A percentile compares a stretch with the other conserved stretches of the same genome.
Conservation (phyloP, 129 eudicot genomes). For the Artemisia argyi region DNA sequence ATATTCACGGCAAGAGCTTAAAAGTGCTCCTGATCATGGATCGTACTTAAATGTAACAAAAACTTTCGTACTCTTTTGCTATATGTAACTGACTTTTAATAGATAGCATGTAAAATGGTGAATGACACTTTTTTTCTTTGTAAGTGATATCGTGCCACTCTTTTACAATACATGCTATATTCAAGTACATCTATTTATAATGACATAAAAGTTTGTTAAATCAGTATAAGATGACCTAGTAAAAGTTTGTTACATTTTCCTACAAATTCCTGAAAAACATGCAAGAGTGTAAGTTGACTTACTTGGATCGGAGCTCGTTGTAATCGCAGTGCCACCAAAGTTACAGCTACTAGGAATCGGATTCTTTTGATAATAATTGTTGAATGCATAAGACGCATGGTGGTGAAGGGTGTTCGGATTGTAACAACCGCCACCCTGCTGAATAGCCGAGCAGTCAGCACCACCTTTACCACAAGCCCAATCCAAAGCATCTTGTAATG, state of each 20-base stretch:
- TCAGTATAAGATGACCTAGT: background rate
- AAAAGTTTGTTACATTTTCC: background rate
- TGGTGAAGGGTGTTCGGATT: constrained; percentile 61
- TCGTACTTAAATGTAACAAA: too few species aligned
- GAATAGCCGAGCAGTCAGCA: constrained; percentile 79
- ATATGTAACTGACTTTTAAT: too few species aligned
- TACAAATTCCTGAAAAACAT: background rate
- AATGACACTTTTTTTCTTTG: too few species aligned
- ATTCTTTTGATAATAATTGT: constrained; percentile 81
- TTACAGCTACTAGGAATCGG: constrained; percentile 92
- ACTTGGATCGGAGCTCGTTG: constrained; percentile 91
- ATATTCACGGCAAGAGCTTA: too few species aligned
- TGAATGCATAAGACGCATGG: constrained; percentile 95
- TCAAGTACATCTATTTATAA: too few species aligned
- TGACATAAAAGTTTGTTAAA: background rate
- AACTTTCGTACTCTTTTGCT: too few species aligned
- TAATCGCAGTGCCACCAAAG: constrained; percentile 88
- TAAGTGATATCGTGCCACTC: too few species aligned
- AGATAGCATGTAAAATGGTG: too few species aligned
- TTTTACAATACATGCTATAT: too few species aligned
- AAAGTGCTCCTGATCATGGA: too few species aligned
- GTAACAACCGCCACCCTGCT: constrained; percentile 63
- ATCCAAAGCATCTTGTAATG: constrained; percentile 78
- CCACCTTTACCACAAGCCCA: constrained; percentile 89
- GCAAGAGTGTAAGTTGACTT: constrained; percentile 25